Conservation (phyloP, 345 rosid species). For the Microcos paniculata region DNA sequence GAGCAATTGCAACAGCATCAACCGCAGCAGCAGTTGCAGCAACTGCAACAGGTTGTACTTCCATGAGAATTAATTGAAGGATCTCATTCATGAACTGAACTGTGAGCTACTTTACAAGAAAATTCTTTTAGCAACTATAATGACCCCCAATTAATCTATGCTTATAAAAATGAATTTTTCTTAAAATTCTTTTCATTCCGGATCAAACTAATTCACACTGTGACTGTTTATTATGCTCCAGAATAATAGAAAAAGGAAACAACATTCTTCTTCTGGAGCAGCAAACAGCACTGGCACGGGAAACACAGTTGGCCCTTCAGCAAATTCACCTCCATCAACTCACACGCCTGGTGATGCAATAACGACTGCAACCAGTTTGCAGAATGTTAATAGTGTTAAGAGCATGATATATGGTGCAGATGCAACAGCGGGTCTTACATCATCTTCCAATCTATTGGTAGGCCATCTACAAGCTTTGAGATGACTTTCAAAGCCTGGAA, state of each 20-base stretch:
- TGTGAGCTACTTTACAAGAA: conserved; percentile 15
- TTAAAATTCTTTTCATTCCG: background rate
- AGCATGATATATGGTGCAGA: conserved; percentile 44
- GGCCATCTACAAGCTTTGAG: conserved; percentile 10
- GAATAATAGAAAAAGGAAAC: conserved; percentile 61
- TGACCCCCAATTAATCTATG: background rate
- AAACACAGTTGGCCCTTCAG: conserved; percentile 58
- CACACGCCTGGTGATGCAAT: conserved; percentile 70
- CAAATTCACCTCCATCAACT: conserved; percentile 65
- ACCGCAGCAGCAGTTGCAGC: conserved; percentile 30
- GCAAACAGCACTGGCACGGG: conserved; percentile 68
- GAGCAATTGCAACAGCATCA: conserved; percentile 47
- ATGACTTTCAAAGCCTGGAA: background rate
- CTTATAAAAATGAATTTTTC: background rate
- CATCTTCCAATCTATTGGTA: conserved; percentile 58
- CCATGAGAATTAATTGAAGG: conserved; percentile 4
- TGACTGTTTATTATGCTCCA: conserved; percentile 23
- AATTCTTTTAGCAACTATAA: background rate
- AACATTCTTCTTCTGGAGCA: conserved; percentile 60
- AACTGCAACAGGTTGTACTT: conserved; percentile 46
- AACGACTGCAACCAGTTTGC: conserved; percentile 40
- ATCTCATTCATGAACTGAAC: conserved; percentile 7
- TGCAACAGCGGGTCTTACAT: conserved; percentile 41
- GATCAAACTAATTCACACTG: conserved; percentile 13
- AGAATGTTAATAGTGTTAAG: conserved; percentile 41